phyloP scores from a whole-genome alignment of 1,284 basidiomycete species.

The Spongiforma sp. region DNA sequence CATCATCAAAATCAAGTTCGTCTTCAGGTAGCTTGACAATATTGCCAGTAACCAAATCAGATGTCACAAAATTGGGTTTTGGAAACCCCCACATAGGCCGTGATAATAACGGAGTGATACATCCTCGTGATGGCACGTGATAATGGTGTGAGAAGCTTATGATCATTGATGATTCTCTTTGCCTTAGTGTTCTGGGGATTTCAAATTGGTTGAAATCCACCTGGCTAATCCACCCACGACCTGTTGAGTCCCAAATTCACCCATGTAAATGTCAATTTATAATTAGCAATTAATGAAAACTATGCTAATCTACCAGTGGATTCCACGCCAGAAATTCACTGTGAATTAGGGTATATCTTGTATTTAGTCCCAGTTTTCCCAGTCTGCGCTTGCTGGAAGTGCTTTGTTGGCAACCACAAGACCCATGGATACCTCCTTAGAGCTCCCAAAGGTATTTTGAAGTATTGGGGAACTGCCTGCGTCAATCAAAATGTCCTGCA shows the following conservation, averaged over 20 bases:
- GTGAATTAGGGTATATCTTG: neutral
- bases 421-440: neutral
- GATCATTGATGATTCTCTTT: no score
- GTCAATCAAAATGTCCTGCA: no score
- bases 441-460: no score
- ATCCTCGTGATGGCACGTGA: no score
- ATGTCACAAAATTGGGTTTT: no score
- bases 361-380: neutral
- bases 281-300: neutral
- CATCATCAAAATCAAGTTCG: constrained; percentile 67
- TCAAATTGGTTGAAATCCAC: neutral
- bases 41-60: constrained; percentile 17
- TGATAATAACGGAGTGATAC: no score
- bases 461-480: no score
- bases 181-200: neutral
- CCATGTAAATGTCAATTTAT: neutral
- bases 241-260: neutral
- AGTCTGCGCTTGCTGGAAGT: neutral
- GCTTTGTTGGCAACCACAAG: neutral
- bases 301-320: neutral
- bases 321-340: neutral
- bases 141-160: no score
- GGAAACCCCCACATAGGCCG: no score
- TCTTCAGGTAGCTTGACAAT: constrained; percentile 64
- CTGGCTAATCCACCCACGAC: neutral